phyloP scores from a whole-genome alignment of 371 early-diverging fungal species.

The Mucor racemosus region DNA sequence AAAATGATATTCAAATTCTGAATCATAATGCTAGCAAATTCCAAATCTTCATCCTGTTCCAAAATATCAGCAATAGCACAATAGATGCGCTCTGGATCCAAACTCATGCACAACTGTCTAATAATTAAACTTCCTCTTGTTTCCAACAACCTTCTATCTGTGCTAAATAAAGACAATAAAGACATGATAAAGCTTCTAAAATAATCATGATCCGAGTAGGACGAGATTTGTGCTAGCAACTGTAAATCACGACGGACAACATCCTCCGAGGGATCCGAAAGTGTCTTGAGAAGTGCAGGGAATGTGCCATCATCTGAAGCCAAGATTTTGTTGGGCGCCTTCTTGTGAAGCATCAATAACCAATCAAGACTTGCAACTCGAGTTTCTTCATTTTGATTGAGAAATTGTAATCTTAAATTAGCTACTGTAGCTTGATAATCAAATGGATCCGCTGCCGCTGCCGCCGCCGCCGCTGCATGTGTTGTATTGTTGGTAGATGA shows the following conservation, averaged over 20 bases:
- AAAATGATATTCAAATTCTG: slow-evolving; percentile 91
- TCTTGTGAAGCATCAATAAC: slow-evolving; percentile 90
- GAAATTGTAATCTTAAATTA: slow-evolving; percentile 75
- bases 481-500: not conserved
- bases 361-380: slow-evolving; percentile 88
- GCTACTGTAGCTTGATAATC: slow-evolving; percentile 81
- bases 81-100: slow-evolving; percentile 88
- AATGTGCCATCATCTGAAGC: slow-evolving; percentile 82
- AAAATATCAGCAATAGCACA: slow-evolving; percentile 80
- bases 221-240: slow-evolving; percentile 91
- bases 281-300: slow-evolving; percentile 79
- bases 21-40: slow-evolving; percentile 91
- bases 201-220: slow-evolving; percentile 77
- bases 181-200: slow-evolving; percentile 80
- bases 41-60: slow-evolving; percentile 83
- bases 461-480: not conserved
- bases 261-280: slow-evolving; percentile 90
- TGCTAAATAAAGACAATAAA: slow-evolving; percentile 83
- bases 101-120: slow-evolving; percentile 83
- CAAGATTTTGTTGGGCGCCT: slow-evolving; percentile 77
- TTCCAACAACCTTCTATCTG: slow-evolving; percentile 84
- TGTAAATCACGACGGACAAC: slow-evolving; percentile 87
- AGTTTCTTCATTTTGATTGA: slow-evolving; percentile 87
- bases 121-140: slow-evolving; percentile 86
- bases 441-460: slow-evolving; percentile 56